Conservation (phyloP, 2,329 filamentous ascomycete species). For the Cladosporium velox region DNA sequence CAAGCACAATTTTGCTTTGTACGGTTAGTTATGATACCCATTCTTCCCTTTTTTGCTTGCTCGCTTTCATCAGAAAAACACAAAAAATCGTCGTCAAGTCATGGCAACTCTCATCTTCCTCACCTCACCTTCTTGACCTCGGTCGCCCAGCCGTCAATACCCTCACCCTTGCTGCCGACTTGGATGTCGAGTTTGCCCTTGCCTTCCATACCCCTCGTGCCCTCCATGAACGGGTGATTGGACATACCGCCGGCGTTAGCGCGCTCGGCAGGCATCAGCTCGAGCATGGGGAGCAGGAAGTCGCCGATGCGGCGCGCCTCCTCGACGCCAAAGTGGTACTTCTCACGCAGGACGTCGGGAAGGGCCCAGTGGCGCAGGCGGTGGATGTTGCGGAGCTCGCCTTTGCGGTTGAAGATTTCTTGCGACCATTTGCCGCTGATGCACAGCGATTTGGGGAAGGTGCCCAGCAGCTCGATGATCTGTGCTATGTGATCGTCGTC, state of each 20-base stretch:
- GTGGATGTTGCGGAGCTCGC: conserved; percentile 96
- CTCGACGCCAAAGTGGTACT: conserved; percentile 90
- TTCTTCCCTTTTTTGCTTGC: neutral
- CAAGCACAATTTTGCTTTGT: neutral
- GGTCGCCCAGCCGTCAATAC: conserved; percentile 89
- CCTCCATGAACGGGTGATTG: conserved; percentile 76
- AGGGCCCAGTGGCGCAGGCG: conserved; percentile 93
- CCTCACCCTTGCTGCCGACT: conserved; percentile 82
- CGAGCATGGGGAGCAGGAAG: conserved; percentile 88
- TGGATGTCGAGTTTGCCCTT: conserved; percentile 68
- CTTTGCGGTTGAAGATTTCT: conserved; percentile 98
- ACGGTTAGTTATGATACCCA: neutral
- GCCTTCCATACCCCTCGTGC: conserved; percentile 85
- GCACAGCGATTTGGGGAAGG: conserved; percentile 89
- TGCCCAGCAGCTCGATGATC: conserved; percentile 93
- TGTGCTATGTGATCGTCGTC: conserved; percentile 99
- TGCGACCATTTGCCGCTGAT: conserved; percentile 95
- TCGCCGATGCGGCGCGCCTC: conserved; percentile 77
- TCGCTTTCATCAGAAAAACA: neutral
- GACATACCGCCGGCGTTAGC: conserved; percentile 97
- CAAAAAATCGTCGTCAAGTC: conserved; percentile 8
- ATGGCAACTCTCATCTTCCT: conserved; percentile 17
- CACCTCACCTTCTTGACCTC: conserved; percentile 81
- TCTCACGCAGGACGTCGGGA: conserved; percentile 88
- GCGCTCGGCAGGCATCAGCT: conserved; percentile 81